Evolutionary conservation across 352 stramenopile genomes (phyloP).

Genomic region (Globisporangium megalacanthum): DNA sequence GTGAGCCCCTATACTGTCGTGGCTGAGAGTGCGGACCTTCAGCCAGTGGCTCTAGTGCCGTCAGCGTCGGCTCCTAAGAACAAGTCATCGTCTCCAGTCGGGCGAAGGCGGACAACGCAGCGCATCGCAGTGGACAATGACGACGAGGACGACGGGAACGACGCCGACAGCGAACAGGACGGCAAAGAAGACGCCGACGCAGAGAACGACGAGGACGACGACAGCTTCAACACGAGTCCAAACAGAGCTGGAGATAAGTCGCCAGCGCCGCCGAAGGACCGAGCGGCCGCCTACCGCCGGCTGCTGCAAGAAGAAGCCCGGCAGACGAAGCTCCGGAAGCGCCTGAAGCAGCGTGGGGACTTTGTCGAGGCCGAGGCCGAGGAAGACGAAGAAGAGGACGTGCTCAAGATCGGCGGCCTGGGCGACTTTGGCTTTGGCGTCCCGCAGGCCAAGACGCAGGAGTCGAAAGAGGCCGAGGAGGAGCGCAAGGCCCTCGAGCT

Average conservation of each 20-base stretch:
- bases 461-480: constrained; percentile 73
- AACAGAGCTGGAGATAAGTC: not conserved
- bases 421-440: constrained; percentile 85
- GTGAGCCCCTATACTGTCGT: too few species aligned
- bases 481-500: constrained; percentile 69
- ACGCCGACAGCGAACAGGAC: constrained; percentile 49
- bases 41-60: too few species aligned
- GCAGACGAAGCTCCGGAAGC: constrained; percentile 50
- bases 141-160: constrained; percentile 46
- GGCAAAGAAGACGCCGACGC: constrained; percentile 43
- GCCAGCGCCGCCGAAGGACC: constrained; percentile 35
- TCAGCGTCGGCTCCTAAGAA: not conserved
- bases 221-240: constrained; percentile 4
- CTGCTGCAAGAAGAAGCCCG: constrained; percentile 55
- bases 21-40: too few species aligned
- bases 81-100: not conserved
- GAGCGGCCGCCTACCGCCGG: constrained; percentile 59
- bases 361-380: constrained; percentile 84
- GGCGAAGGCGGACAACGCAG: constrained; percentile 32
- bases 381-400: constrained; percentile 83
- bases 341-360: constrained; percentile 40
- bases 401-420: constrained; percentile 73
- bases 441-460: constrained; percentile 54
- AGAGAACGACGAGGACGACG: constrained; percentile 21
- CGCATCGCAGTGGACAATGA: constrained; percentile 21